Conservation (phyloP, 345 rosid species). For the Gossypium thurberi region DNA sequence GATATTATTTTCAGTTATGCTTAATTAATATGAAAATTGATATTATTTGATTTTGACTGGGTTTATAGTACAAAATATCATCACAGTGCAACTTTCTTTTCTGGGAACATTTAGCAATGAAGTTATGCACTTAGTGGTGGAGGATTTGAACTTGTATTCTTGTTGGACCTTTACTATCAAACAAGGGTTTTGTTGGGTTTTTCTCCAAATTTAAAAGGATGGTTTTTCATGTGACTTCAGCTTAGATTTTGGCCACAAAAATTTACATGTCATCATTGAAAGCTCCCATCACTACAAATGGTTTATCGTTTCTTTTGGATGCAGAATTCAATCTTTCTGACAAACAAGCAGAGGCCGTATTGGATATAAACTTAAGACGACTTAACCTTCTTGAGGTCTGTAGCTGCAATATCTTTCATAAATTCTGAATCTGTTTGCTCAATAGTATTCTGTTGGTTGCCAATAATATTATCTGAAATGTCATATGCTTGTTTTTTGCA, state of each 20-base stretch:
- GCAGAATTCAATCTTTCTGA: constrained; percentile 72
- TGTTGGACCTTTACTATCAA: not conserved
- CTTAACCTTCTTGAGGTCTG: constrained; percentile 79
- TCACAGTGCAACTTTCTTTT: not conserved
- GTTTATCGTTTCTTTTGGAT: constrained; percentile 7
- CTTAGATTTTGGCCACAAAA: not conserved
- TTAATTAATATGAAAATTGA: not conserved
- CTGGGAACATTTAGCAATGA: not conserved
- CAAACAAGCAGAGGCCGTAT: constrained; percentile 85
- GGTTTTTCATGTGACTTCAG: not conserved
- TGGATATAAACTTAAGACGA: constrained; percentile 78
- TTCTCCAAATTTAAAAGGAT: not conserved
- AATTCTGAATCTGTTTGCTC: constrained; percentile 17
- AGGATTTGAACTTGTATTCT: not conserved
- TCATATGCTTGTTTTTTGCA: constrained; percentile 24
- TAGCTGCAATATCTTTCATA: not conserved
- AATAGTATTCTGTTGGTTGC: not conserved
- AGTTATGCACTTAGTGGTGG: not conserved
- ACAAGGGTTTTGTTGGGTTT: not conserved
- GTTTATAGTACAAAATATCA: not conserved
- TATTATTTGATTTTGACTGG: not conserved
- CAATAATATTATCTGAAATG: constrained; percentile 5
- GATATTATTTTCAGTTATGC: not conserved
- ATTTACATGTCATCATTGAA: not conserved
- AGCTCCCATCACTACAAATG: not conserved